Base-by-base conservation (phyloP, 768 basidiomycete species). In the Crassisporium funariophilum region DNA sequence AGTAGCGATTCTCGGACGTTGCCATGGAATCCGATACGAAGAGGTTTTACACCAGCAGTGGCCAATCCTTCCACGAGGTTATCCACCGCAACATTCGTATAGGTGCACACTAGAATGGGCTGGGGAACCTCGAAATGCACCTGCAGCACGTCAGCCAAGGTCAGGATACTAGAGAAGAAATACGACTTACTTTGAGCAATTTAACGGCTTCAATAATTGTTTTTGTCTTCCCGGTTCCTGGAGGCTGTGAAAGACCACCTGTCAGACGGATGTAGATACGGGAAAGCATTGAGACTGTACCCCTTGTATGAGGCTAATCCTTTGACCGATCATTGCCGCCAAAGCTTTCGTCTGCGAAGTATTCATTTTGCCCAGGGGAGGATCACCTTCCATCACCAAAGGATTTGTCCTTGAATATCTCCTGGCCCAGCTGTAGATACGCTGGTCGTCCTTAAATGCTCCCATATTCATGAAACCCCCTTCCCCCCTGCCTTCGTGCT, bases 71-170 rank as follows among this genome's bases (percentile, higher is more conserved):
- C 84, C 27, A 94, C 82, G 7, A 97, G 81, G 55, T 95, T 91
- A 61, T 97, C 93, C 15, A 95, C 91, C 0, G 95, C 93, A 15
- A 83, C 89, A 55, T 97, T 95, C 31, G 95, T 97, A 61, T 90
- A 95, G 0, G 29, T 31, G 5, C 29, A 91, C n/a, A 95, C 86
- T 11, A 98, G 78, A 31, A 95, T 73, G 1, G 92, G 92, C 25
- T 88, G 80, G 4, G 88, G 81, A 8, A 95, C 83, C 63, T 86
- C 75, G 62, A 94, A 98, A 59, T 91, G 82, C 3, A 68, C 62
- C 85, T 91, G 20, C 10, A 5, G 4, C 38, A 12, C 35, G 27
- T n/a, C 15, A 35, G 44, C 9, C 36, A 42, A 16, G 16, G 17
- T 20, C n/a, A 17, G 8, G 35, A 23, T 24, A 29, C 25, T 25